Evolutionary conservation across 2,329 filamentous ascomycete genomes (phyloP).

Genomic region (Epichloe typhina): DNA sequence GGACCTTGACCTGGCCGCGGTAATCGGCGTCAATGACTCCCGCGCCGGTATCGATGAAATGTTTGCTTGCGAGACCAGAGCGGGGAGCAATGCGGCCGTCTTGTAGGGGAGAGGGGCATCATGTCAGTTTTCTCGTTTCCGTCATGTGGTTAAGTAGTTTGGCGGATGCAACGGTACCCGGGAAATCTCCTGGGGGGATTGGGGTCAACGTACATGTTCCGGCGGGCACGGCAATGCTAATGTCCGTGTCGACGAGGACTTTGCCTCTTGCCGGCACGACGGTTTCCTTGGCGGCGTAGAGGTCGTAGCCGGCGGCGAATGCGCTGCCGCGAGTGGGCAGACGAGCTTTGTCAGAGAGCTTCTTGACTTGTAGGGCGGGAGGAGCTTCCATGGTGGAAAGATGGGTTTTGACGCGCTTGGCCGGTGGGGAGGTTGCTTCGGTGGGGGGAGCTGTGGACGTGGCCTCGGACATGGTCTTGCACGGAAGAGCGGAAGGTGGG

Average conservation of each 20-base stretch:
- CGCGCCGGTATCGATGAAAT: conserved; percentile 92
- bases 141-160: too few relatives aligned
- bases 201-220: conserved; percentile 59
- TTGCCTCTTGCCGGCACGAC: conserved; percentile 73
- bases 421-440: conserved; percentile 50
- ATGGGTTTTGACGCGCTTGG: conserved; percentile 64
- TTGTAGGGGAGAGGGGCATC: conserved; percentile 18
- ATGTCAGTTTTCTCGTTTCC: background rate
- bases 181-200: background rate
- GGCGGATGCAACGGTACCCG: too few relatives aligned
- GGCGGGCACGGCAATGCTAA: conserved; percentile 78
- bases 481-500: too few relatives aligned
- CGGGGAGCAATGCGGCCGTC: conserved; percentile 84
- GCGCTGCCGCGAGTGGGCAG: conserved; percentile 80
- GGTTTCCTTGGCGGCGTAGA: conserved; percentile 67
- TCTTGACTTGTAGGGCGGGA: conserved; percentile 73
- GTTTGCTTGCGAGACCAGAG: conserved; percentile 81
- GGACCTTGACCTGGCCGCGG: conserved; percentile 81
- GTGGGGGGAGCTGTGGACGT: conserved; percentile 17
- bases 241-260: conserved; percentile 77
- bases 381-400: conserved; percentile 24
- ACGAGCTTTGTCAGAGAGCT: conserved; percentile 65
- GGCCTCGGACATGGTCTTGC: background rate
- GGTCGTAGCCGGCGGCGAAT: conserved; percentile 85
- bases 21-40: conserved; percentile 98